These are phyloP conservation scores for Stemphylium vesicarium DNA, from an alignment of 2,329 filamentous ascomycete genomes.

Conservation along the genomic window DNA sequence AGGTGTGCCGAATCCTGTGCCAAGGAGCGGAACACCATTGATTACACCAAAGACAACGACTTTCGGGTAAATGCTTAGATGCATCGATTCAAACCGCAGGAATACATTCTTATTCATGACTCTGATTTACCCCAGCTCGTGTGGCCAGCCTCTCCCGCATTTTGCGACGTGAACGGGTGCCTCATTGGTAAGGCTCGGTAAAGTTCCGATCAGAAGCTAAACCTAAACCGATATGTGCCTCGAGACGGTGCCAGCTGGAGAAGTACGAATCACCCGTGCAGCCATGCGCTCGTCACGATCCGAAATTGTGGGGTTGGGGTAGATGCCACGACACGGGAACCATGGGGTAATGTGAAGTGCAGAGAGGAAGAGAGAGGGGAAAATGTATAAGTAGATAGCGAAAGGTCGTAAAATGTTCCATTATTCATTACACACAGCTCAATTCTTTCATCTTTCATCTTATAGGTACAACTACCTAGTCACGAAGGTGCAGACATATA, in stretches of 20 bases:
- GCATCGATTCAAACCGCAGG: not conserved
- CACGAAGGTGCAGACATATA: not conserved
- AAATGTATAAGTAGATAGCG: not conserved
- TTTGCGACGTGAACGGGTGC: no score
- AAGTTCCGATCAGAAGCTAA: not conserved
- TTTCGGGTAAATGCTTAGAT: no score
- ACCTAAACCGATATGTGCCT: conserved; percentile 8
- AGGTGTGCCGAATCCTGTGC: not conserved
- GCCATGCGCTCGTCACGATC: conserved; percentile 21
- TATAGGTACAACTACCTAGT: no score
- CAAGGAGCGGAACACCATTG: no score
- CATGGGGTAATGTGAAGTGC: not conserved
- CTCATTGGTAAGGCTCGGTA: not conserved
- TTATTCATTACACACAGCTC: not conserved
- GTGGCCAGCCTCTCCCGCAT: not conserved
- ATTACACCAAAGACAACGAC: no score
- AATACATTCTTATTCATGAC: not conserved
- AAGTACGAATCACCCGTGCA: conserved; percentile 20
- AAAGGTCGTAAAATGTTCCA: no score
- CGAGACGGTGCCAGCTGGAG: conserved; percentile 16
- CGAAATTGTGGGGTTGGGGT: conserved; percentile 6
- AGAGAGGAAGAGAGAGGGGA: not conserved
- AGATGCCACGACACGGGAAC: conserved; percentile 1
- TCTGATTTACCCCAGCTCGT: not conserved
- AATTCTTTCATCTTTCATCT: not conserved